Base-by-base conservation (phyloP, 345 rosid species). In the Heritiera fomes region DNA sequence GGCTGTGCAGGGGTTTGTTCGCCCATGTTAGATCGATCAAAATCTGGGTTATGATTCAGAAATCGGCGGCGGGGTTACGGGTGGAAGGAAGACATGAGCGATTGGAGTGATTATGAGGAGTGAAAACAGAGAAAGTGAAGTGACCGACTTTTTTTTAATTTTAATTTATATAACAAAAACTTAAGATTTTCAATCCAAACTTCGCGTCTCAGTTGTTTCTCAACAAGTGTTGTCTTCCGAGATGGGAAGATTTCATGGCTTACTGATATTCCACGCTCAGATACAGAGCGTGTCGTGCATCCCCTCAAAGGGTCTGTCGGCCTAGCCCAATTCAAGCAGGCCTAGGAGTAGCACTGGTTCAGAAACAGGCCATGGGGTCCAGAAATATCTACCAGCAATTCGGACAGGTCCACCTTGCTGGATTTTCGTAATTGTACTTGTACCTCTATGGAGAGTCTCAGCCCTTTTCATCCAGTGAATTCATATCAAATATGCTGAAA, bases 1-100 rank as follows among this genome's bases (percentile, higher is more conserved):
- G 86, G 82, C 74, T 87, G 89, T 56, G 82, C 43, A 17, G 85
- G 90, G 80, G 85, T 78, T 79, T 83, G 93, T 78, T 92, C 97
- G 80, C 91, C 90, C 98, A 92, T 93, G 74, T 77, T 86, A 73
- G 73, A 85, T 78, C 77, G 45, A 72, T 53, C 49, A 28, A 40
- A 41, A 50, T 9, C 46, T 17, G 28, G 52, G 28, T 9, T 18
- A 34, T 52, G 10, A 64, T 52, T 50, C 2, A 45, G 41, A 75
- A 40, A 73, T 18, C 79, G 64, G 46, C 45, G 63, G 64, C 38
- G 78, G 49, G 55, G 47, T 43, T 28, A 49, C 52, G 79, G 73
- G 79, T 61, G 49, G 59, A 53, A 75, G 62, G 23, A 49, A 49
- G 71, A 63, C 45, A 63, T 63, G 68, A 63, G 68, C 18, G 45